phyloP scores from a whole-genome alignment of 2,329 filamentous ascomycete genomes.

The Aspergillus chevalieri region DNA sequence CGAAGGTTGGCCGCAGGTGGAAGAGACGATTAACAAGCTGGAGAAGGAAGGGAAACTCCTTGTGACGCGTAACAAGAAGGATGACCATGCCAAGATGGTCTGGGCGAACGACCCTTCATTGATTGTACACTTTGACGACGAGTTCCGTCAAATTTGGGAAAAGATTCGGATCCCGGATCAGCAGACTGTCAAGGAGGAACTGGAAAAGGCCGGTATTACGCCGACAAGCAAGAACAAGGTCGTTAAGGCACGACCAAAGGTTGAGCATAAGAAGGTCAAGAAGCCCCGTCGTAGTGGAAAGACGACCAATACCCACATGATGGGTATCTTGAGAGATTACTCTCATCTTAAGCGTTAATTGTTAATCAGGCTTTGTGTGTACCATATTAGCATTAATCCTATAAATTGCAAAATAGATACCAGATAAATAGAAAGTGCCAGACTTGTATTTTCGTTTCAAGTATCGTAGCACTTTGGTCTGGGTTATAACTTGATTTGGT shows the following conservation, averaged over 20 bases:
- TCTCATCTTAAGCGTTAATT: constrained; percentile 40
- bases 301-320: constrained; percentile 84
- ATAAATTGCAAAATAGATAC: background rate
- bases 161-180: constrained; percentile 69
- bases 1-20: constrained; percentile 87
- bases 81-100: constrained; percentile 75
- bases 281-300: constrained; percentile 69
- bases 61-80: constrained; percentile 86
- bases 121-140: constrained; percentile 66
- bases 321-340: constrained; percentile 71
- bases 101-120: constrained; percentile 83
- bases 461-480: too few species aligned
- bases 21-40: constrained; percentile 68
- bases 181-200: constrained; percentile 69
- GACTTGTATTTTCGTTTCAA: too few species aligned
- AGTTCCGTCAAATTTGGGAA: constrained; percentile 80
- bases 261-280: constrained; percentile 65
- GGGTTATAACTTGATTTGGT: too few species aligned
- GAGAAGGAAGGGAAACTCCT: constrained; percentile 74
- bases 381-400: background rate
- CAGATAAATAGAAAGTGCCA: background rate
- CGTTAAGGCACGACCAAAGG: constrained; percentile 50
- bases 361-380: background rate
- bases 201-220: constrained; percentile 72
- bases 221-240: constrained; percentile 76